phyloP scores from a whole-genome alignment of 805 yeast genomes.

The Candida berthetii region DNA sequence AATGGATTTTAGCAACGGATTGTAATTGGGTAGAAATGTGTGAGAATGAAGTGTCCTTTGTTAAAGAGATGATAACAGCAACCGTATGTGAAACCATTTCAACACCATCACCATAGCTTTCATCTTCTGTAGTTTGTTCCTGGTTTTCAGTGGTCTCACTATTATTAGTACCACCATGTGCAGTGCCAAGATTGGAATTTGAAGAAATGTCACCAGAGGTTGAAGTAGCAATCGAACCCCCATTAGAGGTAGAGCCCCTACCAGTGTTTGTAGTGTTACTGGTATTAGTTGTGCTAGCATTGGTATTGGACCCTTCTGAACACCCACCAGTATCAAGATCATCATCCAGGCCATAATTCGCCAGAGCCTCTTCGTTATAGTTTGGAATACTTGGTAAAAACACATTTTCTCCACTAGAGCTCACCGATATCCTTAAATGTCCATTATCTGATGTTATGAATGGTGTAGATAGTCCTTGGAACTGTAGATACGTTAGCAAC shows the following conservation, averaged over 20 bases:
- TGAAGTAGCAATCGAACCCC: not conserved
- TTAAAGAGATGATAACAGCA: slow-evolving; percentile 42
- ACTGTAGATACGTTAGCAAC: slow-evolving; percentile 10
- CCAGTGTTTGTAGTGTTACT: not conserved
- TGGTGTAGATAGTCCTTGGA: slow-evolving; percentile 16
- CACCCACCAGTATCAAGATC: not conserved
- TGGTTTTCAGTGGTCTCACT: not conserved
- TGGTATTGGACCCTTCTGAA: not conserved
- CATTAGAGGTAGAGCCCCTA: not conserved
- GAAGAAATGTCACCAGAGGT: slow-evolving; percentile 2
- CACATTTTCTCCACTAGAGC: slow-evolving; percentile 26
- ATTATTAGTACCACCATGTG: too few relatives aligned
- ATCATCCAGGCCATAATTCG: slow-evolving; percentile 15
- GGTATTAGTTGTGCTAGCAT: not conserved
- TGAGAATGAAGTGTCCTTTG: slow-evolving; percentile 31
- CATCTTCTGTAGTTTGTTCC: not conserved
- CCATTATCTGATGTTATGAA: slow-evolving; percentile 8
- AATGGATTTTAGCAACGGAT: slow-evolving; percentile 36
- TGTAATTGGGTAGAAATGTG: slow-evolving; percentile 35
- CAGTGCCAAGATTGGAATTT: not conserved
- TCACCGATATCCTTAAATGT: slow-evolving; percentile 16
- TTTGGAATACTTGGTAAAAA: slow-evolving; percentile 25
- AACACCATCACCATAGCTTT: not conserved
- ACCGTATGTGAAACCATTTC: slow-evolving; percentile 40
- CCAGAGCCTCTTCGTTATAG: slow-evolving; percentile 22